Evolutionary conservation across 371 early-diverging fungal genomes (phyloP), one percentile per base, ranked within the genome.

Genomic region (Cokeromyces recurvatus): DNA sequence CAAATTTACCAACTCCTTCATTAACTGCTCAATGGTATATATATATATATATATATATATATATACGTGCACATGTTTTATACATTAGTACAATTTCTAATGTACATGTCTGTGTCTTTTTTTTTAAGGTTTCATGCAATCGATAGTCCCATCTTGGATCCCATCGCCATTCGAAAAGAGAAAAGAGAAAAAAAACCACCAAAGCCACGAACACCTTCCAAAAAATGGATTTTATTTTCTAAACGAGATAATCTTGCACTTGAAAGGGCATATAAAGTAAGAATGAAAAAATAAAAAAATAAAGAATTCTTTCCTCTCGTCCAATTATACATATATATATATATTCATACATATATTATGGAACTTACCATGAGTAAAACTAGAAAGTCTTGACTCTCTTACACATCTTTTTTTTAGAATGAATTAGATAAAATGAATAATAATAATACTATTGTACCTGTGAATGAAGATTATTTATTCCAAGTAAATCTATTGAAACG

Each of bases 401-500:
- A n/a, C n/a, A n/a, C n/a, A n/a, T n/a, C n/a, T n/a, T n/a, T n/a
- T n/a, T n/a, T n/a, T n/a, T n/a, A n/a, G n/a, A n/a, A n/a, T n/a
- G n/a, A n/a, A n/a, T n/a, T n/a, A n/a, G n/a, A n/a, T n/a, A n/a
- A n/a, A n/a, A n/a, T n/a, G n/a, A n/a, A n/a, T n/a, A n/a, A n/a
- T n/a, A n/a, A n/a, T n/a, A 27, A 5, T 7, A 27, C 29, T 7
- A 27, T 37, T 8, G 74, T 82, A 12, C 63, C 71, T 14, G 81
- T 79, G 9, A 82, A 81, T 48, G 90, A 92, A 53, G 90, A 91
- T 52, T 69, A 84, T 51, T 68, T 92, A 25, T 89, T 83, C 53
- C 87, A 91, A 64, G 90, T 87, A 17, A 75, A 90, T 59, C 81
- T 91, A 15, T 57, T 66, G 19, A 79, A 78, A 46, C 65, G 79